Base-by-base conservation (phyloP, 2,329 filamentous ascomycete species). In the Blumeriella jaapii region DNA sequence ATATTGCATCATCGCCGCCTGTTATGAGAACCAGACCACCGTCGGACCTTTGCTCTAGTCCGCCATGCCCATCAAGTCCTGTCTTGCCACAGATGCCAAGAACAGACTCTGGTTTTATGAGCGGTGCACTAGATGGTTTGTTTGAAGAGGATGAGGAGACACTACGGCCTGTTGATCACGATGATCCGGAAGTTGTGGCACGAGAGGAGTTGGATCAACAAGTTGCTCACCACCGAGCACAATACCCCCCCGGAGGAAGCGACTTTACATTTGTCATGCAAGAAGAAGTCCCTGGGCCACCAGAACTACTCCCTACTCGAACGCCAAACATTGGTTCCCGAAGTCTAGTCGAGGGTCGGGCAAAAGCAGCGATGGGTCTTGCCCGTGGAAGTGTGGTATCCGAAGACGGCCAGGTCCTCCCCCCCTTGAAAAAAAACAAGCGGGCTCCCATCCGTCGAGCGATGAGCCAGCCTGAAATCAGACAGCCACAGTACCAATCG, bases 1-100 rank as follows among this genome's bases (percentile, higher is more conserved):
- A 84, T 35, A 84, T 96, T 48, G 82, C 82, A 1, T 96, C 91
- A 0, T 96, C 89, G 3, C 89, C 89, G 10, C 91, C 91, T 1
- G 68, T 93, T 1, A 75, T 86, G 43, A 70, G 74, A 45, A 69
- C 69, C 23, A 64, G 67, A 18, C 59, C 65, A 32, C 77, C 80
- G 12, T 31, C 26, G 1, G 12, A 11, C 4, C 72, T 74, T 17
- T 74, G 78, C 16, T 94, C 87, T 2, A 96, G 89, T 54, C 91
- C 89, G 2, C 69, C 75, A 27, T 66, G 86, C 31, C 74, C 74
- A 6, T 71, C 73, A 0, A 76, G 78, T 64, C 69, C 64, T 0
- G 61, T 68, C 14, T 56, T 77, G 16, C 74, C 77, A 34, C 68
- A 69, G 4, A 66, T 78, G 44, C 66, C 67, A 6, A 52, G 60